Percentiles rank a stretch among this genome's conserved stretches.
These are phyloP conservation scores for Graphilbum ipis-grandicollis DNA, from an alignment of 2,329 filamentous ascomycete genomes.

Conservation along the genomic window DNA sequence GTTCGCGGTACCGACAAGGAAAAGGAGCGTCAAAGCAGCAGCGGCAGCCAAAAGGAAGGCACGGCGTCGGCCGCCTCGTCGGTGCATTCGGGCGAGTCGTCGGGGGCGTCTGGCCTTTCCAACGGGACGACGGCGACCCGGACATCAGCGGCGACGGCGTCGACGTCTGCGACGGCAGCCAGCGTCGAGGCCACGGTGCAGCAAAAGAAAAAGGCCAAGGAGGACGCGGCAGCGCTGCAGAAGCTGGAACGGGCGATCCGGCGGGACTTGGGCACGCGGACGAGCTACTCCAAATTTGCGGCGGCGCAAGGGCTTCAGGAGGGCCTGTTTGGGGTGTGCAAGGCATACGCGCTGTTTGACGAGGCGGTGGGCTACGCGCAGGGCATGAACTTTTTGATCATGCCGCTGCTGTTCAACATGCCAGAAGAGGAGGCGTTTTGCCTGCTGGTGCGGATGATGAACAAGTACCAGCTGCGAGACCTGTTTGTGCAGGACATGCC, in stretches of 20 bases:
- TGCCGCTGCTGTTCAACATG: conserved; percentile 97
- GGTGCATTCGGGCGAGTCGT: conserved; percentile 60
- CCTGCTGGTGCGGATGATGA: conserved; percentile 85
- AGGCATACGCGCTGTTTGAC: conserved; percentile 91
- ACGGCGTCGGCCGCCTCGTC: conserved; percentile 71
- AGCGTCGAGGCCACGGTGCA: conserved; percentile 47
- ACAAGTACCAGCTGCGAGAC: conserved; percentile 83
- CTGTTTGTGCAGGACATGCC: conserved; percentile 95
- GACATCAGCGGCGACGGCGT: neutral
- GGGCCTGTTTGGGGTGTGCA: conserved; percentile 86
- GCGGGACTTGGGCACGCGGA: conserved; percentile 77
- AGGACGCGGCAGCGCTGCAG: conserved; percentile 53
- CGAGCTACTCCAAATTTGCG: conserved; percentile 92
- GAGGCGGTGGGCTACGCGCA: conserved; percentile 92
- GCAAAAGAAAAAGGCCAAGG: conserved; percentile 63
- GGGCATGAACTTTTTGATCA: conserved; percentile 96
- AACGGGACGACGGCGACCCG: conserved; percentile 10
- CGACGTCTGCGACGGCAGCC: conserved; percentile 28
- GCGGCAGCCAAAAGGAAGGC: conserved; percentile 42
- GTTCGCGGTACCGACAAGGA: conserved; percentile 69
- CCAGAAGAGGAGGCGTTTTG: conserved; percentile 94
- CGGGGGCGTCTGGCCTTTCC: conserved; percentile 15
- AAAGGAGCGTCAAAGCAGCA: conserved; percentile 40
- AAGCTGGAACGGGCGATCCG: conserved; percentile 87
- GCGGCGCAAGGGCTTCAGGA: conserved; percentile 84